A percentile compares a stretch with the other conserved stretches of the same genome.
These are phyloP conservation scores for Creolimax fragrantissima DNA, from an alignment of 78 protist genomes.

Conservation along the genomic window DNA sequence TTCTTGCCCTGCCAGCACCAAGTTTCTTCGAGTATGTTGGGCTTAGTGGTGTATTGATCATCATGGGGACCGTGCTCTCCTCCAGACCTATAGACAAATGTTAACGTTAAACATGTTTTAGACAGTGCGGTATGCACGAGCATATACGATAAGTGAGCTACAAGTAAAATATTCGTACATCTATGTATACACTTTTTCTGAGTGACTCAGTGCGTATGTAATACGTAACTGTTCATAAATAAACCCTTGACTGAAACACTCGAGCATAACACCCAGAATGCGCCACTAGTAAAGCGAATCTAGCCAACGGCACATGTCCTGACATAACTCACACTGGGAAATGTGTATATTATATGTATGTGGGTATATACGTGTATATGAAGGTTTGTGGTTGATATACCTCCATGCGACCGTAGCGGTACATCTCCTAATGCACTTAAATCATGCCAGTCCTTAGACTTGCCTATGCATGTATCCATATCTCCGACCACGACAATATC, in stretches of 20 bases:
- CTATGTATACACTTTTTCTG: too few species aligned
- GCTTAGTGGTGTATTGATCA: background rate
- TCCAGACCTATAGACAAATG: background rate
- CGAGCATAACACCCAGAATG: background rate
- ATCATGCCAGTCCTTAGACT: background rate
- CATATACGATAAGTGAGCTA: background rate
- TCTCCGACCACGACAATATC: background rate
- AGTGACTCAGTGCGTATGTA: too few species aligned
- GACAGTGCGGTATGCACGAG: background rate
- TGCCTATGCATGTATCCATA: background rate
- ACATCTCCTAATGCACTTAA: background rate
- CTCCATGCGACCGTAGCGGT: background rate
- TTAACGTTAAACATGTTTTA: background rate
- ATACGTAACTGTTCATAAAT: too few species aligned
- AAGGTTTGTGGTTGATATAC: background rate
- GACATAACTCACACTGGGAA: background rate
- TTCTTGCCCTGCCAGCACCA: background rate
- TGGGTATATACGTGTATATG: background rate
- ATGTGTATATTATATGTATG: background rate
- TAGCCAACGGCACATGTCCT: background rate
- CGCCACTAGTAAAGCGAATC: background rate
- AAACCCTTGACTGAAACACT: background rate
- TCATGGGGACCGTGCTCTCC: background rate
- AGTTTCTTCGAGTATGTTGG: background rate
- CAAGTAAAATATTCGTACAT: background rate